Conservation (phyloP, 371 early-diverging fungal genomes). For the Choanephora cucurbitarum region DNA sequence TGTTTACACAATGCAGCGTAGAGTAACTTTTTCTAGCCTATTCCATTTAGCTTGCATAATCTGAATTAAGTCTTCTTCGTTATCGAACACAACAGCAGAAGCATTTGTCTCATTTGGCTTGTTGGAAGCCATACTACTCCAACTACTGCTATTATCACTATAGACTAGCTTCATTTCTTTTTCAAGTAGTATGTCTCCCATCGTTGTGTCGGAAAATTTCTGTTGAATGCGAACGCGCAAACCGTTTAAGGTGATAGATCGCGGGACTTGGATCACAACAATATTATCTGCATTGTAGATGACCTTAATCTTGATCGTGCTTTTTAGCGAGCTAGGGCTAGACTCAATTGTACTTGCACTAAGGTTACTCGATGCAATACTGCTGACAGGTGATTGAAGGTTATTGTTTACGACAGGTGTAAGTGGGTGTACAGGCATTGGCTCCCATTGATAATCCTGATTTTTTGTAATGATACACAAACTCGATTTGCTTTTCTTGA, state of each 20-base stretch:
- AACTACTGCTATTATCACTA: constrained; percentile 20
- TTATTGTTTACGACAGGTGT: background rate
- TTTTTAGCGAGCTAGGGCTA: background rate
- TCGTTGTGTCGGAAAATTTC: constrained; percentile 38
- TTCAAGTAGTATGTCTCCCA: constrained; percentile 10
- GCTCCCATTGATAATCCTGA: background rate
- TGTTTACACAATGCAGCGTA: constrained; percentile 31
- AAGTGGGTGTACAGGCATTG: background rate
- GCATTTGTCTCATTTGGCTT: constrained; percentile 1
- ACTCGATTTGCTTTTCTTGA: constrained; percentile 25
- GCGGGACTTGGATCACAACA: constrained; percentile 37
- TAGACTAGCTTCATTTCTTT: constrained; percentile 23
- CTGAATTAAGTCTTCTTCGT: constrained; percentile 26
- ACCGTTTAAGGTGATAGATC: constrained; percentile 26
- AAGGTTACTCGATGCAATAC: constrained; percentile 6
- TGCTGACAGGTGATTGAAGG: background rate
- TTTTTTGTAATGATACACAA: constrained; percentile 1
- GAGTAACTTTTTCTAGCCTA: constrained; percentile 32
- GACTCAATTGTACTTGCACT: constrained; percentile 3
- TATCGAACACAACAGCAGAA: constrained; percentile 24
- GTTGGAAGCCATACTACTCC: constrained; percentile 21
- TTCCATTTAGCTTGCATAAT: constrained; percentile 36
- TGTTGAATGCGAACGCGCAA: constrained; percentile 31
- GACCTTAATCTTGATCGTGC: constrained; percentile 37
- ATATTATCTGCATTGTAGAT: constrained; percentile 41